Percentiles rank a stretch among this genome's conserved stretches.
phyloP scores from a whole-genome alignment of 2,329 filamentous ascomycete species.

The Scedosporium apiospermum region DNA sequence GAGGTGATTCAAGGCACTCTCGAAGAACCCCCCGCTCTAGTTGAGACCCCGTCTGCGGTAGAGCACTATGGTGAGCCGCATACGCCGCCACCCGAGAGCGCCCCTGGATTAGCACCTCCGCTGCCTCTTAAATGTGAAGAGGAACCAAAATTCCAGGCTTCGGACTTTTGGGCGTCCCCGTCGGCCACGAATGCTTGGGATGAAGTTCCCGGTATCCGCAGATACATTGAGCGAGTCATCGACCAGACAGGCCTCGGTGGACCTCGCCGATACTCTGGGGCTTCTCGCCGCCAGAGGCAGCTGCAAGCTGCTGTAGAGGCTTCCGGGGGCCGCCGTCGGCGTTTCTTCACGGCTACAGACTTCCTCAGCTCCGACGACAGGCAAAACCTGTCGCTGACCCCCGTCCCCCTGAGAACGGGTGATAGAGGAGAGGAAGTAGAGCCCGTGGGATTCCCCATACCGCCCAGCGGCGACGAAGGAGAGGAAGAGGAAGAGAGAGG shows the following conservation, averaged over 20 bases:
- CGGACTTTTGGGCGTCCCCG: slow-evolving; percentile 16
- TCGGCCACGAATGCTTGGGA: slow-evolving; percentile 73
- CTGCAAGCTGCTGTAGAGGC: not conserved
- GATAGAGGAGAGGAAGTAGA: not conserved
- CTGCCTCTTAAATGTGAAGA: slow-evolving; percentile 23
- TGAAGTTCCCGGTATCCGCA: slow-evolving; percentile 75
- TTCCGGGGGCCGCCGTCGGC: slow-evolving; percentile 13
- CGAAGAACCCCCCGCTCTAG: not conserved
- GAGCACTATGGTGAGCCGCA: slow-evolving; percentile 30
- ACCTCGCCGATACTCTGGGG: slow-evolving; percentile 13
- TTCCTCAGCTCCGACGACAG: slow-evolving; percentile 77
- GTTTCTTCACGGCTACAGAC: slow-evolving; percentile 65
- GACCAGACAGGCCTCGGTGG: slow-evolving; percentile 36
- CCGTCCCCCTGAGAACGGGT: slow-evolving; percentile 40
- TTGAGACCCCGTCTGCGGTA: slow-evolving; percentile 13
- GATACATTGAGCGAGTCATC: slow-evolving; percentile 72
- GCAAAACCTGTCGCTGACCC: slow-evolving; percentile 83
- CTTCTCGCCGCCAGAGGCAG: not conserved
- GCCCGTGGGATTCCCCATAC: not conserved
- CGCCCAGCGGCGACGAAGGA: not conserved
- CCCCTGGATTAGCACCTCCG: slow-evolving; percentile 36
- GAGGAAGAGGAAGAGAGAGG: not conserved
- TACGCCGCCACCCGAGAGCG: slow-evolving; percentile 24
- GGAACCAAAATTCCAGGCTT: slow-evolving; percentile 62
- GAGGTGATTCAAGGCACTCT: not conserved